A percentile compares a stretch with the other conserved stretches of the same genome.
These are phyloP conservation scores for Erodium trifolium DNA, from an alignment of 441 rosid species.

Conservation along the genomic window DNA sequence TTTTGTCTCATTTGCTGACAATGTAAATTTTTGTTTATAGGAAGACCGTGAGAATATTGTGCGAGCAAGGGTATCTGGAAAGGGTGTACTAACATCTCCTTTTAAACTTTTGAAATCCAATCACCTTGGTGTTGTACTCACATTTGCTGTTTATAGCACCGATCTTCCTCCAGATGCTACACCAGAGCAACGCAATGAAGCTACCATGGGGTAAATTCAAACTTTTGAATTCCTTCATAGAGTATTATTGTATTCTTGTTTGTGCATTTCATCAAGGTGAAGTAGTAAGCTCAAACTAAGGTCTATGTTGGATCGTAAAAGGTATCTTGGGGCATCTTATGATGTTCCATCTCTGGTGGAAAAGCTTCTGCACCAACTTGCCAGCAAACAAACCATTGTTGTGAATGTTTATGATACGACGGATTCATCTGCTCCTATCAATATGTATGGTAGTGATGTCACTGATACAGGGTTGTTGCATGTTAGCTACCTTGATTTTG, in stretches of 20 bases:
- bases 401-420: constrained; percentile 93
- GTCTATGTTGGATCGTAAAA: constrained; percentile 21
- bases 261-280: no score
- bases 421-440: constrained; percentile 50
- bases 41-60: constrained; percentile 90
- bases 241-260: constrained; percentile 8
- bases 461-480: constrained; percentile 53
- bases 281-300: constrained; percentile 6
- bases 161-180: constrained; percentile 63
- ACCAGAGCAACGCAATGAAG: constrained; percentile 58
- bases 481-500: constrained; percentile 71
- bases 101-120: constrained; percentile 89
- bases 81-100: constrained; percentile 93
- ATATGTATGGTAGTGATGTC: constrained; percentile 73
- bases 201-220: constrained; percentile 62
- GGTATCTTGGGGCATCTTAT: constrained; percentile 93
- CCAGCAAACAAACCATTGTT: constrained; percentile 80
- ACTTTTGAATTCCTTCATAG: background rate
- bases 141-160: constrained; percentile 75
- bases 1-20: no score
- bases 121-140: constrained; percentile 83
- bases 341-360: constrained; percentile 93
- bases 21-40: constrained; percentile 39
- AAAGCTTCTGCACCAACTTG: constrained; percentile 91
- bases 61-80: constrained; percentile 88